A percentile compares a stretch with the other conserved stretches of the same genome.
Conservation (phyloP, 2,329 filamentous ascomycete species). For the Tolypocladium album region DNA sequence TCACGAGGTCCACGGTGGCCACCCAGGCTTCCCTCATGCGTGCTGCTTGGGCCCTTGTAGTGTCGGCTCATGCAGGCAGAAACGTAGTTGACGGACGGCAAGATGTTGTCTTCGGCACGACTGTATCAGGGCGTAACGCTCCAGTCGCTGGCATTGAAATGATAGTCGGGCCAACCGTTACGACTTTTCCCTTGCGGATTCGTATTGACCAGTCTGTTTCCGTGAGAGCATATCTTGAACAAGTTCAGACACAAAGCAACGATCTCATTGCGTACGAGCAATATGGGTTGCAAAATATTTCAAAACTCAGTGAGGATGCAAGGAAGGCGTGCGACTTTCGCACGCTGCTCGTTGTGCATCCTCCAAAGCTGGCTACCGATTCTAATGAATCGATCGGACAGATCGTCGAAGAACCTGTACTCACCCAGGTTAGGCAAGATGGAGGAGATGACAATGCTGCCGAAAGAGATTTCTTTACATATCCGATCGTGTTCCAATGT, state of each 20-base stretch:
- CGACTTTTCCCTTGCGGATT: conserved; percentile 43
- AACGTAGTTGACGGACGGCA: conserved; percentile 2
- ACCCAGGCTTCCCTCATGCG: background rate
- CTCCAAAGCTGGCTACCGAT: background rate
- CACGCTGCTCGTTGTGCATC: background rate
- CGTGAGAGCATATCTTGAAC: background rate
- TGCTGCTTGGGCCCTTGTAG: conserved; percentile 6
- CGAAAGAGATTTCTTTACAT: background rate
- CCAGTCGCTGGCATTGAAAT: conserved; percentile 36
- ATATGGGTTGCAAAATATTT: background rate
- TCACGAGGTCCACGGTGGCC: background rate
- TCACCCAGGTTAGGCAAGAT: background rate
- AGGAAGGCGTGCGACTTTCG: background rate
- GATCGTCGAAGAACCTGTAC: background rate
- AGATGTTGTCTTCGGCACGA: conserved; percentile 51
- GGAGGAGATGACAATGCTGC: background rate
- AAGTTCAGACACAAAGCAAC: background rate
- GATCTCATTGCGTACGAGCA: background rate
- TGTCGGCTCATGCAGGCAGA: conserved; percentile 5
- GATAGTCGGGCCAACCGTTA: conserved; percentile 51
- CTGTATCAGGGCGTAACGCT: conserved; percentile 44
- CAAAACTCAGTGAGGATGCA: background rate
- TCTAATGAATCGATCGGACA: background rate
- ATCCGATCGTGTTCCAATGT: background rate
- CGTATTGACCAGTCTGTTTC: background rate